Evolutionary conservation across 129 eudicot species (phyloP).

Genomic region (Mikania micrantha): DNA sequence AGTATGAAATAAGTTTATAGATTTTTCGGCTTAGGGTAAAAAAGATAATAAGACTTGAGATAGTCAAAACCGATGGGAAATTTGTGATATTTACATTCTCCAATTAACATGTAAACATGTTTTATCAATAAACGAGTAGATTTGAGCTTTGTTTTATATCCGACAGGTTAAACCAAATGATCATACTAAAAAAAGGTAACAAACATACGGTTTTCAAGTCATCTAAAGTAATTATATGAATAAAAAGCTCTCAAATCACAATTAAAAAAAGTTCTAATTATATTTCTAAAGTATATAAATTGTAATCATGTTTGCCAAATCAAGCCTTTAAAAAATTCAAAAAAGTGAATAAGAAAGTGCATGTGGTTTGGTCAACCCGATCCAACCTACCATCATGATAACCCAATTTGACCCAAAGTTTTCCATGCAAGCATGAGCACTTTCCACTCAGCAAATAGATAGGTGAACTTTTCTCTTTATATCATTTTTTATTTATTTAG

Average conservation of each 20-base stretch:
- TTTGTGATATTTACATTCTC: neutral
- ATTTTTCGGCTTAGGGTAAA: neutral
- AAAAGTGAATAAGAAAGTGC: no score
- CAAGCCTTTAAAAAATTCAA: neutral
- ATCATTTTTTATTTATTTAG: conserved; percentile 1
- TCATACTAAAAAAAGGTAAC: neutral
- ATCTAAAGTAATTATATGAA: neutral
- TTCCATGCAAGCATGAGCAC: conserved; percentile 16
- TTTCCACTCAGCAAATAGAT: conserved; percentile 5
- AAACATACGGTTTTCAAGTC: neutral
- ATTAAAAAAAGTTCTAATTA: neutral
- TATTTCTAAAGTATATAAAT: neutral
- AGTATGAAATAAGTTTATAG: neutral
- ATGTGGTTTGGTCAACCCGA: no score
- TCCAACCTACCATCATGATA: neutral
- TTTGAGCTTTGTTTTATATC: neutral
- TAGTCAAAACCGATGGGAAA: neutral
- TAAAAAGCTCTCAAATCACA: neutral
- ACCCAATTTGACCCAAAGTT: neutral
- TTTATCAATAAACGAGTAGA: neutral
- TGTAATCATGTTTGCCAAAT: neutral
- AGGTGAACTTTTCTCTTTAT: conserved; percentile 7
- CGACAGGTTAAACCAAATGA: neutral
- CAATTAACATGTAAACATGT: neutral
- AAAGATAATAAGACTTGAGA: neutral